A percentile compares a stretch with the other conserved stretches of the same genome.
Conservation (phyloP, 1,284 basidiomycete species). For the Trichosporon faecale region DNA sequence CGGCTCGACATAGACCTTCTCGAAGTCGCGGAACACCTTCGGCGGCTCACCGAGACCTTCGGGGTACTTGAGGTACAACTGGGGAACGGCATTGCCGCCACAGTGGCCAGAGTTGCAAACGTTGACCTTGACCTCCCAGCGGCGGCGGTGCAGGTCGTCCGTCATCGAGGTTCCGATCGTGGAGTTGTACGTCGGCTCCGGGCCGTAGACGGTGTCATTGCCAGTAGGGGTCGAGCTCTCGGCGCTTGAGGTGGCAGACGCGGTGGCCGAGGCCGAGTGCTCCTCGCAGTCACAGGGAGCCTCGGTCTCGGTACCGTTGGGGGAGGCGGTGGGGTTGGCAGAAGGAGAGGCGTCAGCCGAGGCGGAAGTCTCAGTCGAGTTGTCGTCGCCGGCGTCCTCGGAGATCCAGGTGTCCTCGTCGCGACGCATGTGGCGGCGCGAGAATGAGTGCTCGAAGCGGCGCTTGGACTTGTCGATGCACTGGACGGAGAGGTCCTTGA, state of each 20-base stretch:
- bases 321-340: background rate
- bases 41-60: conserved; percentile 48
- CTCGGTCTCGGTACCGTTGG: background rate
- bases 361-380: background rate
- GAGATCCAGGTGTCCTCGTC: background rate
- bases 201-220: background rate
- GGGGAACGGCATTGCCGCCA: conserved; percentile 52
- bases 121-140: conserved; percentile 48
- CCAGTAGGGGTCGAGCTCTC: background rate
- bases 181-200: conserved; percentile 1
- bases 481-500: background rate
- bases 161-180: background rate
- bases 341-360: background rate
- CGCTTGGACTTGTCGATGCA: background rate
- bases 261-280: background rate
- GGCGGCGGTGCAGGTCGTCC: conserved; percentile 43
- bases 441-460: background rate
- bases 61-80: conserved; percentile 52
- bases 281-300: background rate
- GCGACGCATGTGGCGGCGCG: conserved; percentile 1
- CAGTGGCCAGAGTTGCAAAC: conserved; percentile 54
- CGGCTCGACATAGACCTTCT: conserved; percentile 46
- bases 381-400: background rate
- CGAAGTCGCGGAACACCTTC: conserved; percentile 48
- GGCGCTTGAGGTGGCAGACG: background rate